Evolutionary conservation across 129 eudicot species (phyloP).

Genomic region (Flaveria trinervia): DNA sequence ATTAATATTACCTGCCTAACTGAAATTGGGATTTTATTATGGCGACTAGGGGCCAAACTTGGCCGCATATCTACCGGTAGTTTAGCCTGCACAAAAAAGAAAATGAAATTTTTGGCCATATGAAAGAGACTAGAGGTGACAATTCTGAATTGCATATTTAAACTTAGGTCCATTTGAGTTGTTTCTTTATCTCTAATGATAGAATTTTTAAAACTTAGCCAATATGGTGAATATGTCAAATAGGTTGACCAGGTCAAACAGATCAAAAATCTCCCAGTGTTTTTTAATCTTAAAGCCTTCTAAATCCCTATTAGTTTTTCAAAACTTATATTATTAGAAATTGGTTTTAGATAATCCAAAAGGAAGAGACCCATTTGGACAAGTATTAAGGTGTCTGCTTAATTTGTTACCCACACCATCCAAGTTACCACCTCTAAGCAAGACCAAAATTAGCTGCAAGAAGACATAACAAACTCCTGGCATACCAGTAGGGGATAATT

Average conservation of each 20-base stretch:
- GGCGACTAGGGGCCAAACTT: constrained; percentile 71
- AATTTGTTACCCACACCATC: constrained; percentile 9
- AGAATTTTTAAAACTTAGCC: not conserved
- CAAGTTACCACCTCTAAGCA: constrained; percentile 11
- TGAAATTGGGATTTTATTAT: constrained; percentile 74
- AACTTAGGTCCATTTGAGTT: not conserved
- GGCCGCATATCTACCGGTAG: constrained; percentile 86
- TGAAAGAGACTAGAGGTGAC: constrained; percentile 14
- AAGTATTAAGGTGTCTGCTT: not conserved
- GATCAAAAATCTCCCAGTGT: not conserved
- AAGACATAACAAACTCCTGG: constrained; percentile 22
- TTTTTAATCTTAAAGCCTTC: not conserved
- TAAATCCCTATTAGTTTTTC: not conserved
- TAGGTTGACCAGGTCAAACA: not conserved
- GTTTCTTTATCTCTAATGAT: not conserved
- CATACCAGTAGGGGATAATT: constrained; percentile 75
- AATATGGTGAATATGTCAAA: not conserved
- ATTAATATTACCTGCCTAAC: constrained; percentile 70
- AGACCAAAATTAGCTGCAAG: constrained; percentile 12
- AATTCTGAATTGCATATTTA: not conserved
- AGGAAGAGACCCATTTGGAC: not conserved
- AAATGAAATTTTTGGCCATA: not conserved
- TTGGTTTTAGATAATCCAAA: not conserved
- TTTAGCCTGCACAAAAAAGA: constrained; percentile 63
- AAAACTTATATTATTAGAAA: not conserved